Evolutionary conservation across 23 red algal genomes (phyloP).

Genomic region (Gracilaria domingensis): DNA sequence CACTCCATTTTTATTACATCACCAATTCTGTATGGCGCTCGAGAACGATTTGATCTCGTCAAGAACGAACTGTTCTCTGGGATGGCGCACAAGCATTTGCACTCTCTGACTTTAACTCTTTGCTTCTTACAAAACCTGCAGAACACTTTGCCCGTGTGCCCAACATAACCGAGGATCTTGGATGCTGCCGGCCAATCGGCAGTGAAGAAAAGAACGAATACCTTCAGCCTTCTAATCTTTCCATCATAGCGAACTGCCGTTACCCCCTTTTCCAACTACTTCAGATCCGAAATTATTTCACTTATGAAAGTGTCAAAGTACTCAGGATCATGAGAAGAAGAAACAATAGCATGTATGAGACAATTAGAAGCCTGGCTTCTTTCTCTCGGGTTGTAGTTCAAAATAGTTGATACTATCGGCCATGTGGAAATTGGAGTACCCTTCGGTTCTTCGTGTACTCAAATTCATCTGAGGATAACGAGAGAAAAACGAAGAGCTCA

Average conservation of each 20-base stretch:
- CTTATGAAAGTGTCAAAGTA: constrained; percentile 4
- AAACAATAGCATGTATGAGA: background rate
- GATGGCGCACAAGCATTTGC: background rate
- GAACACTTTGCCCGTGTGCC: constrained; percentile 15
- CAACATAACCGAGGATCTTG: constrained; percentile 1
- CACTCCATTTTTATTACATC: background rate
- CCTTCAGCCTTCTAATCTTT: background rate
- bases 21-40: no score
- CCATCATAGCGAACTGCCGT: background rate
- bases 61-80: background rate
- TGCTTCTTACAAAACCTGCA: background rate
- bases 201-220: background rate
- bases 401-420: background rate
- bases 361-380: background rate
- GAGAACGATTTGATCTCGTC: background rate
- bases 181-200: constrained; percentile 27
- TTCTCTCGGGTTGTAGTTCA: background rate
- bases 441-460: constrained; percentile 5
- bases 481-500: constrained; percentile 1
- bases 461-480: constrained; percentile 31
- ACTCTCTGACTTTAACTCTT: background rate
- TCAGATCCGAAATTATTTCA: background rate
- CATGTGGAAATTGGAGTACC: background rate
- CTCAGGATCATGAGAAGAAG: background rate
- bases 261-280: background rate